A percentile compares a stretch with the other conserved stretches of the same genome.
These are phyloP conservation scores for Trypanosoma platydactyli DNA, from an alignment of 208 protist species.

Conservation along the genomic window DNA sequence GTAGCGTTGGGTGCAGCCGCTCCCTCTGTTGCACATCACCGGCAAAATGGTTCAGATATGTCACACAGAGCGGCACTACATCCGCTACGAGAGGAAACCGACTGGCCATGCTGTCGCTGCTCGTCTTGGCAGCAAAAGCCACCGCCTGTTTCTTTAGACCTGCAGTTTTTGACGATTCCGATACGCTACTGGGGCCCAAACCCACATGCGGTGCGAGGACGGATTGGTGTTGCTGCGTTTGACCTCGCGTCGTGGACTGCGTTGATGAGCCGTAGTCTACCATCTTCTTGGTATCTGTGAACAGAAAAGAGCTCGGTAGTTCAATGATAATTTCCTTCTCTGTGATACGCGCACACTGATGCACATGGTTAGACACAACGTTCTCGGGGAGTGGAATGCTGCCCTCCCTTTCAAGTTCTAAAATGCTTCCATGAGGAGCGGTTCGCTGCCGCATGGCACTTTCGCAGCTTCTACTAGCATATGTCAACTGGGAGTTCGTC, in stretches of 20 bases:
- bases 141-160: background rate
- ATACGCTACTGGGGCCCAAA: too few species aligned
- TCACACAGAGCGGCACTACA: constrained; percentile 24
- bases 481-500: too few species aligned
- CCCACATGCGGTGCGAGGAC: too few species aligned
- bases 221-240: too few species aligned
- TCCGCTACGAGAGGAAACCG: background rate
- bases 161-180: constrained; percentile 8
- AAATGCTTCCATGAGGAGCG: background rate
- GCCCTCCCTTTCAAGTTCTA: background rate
- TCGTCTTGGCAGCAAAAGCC: background rate
- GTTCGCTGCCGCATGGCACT: background rate
- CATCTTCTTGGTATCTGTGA: too few species aligned
- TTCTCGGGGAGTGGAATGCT: background rate
- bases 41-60: constrained; percentile 34
- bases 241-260: too few species aligned
- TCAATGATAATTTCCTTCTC: constrained; percentile 30
- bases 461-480: too few species aligned
- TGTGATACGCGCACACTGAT: constrained; percentile 14
- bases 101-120: background rate
- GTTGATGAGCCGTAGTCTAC: too few species aligned
- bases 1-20: constrained; percentile 26
- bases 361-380: background rate
- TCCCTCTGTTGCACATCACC: background rate
- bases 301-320: constrained; percentile 14